Conservation (phyloP, 2,329 filamentous ascomycete species). For the Orbilia oligospora region DNA sequence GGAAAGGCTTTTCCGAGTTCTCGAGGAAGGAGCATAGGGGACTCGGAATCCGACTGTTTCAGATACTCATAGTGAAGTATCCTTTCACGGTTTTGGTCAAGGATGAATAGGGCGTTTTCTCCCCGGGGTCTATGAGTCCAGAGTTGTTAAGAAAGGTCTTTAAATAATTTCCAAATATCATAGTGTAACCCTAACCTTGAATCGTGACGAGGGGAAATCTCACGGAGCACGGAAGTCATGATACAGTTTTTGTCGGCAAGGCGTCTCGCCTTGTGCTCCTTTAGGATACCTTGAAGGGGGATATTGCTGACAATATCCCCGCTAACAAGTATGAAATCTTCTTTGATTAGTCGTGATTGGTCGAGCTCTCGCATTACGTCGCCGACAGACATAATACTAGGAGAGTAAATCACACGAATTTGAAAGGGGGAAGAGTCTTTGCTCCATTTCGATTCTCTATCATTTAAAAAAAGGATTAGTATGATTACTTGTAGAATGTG, state of each 20-base stretch:
- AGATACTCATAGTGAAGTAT: constrained; percentile 97
- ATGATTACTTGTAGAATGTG: not conserved
- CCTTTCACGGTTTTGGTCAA: constrained; percentile 83
- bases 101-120: constrained; percentile 78
- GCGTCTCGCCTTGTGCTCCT: constrained; percentile 83
- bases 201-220: constrained; percentile 80
- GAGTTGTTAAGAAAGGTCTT: not conserved
- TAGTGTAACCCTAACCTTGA: constrained; percentile 75
- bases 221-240: constrained; percentile 93
- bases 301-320: constrained; percentile 94
- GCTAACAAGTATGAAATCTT: constrained; percentile 93
- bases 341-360: constrained; percentile 83
- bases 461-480: not conserved
- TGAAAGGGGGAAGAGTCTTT: constrained; percentile 83
- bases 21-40: constrained; percentile 80
- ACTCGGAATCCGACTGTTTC: constrained; percentile 76
- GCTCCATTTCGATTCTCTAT: constrained; percentile 80
- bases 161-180: not conserved
- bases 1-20: constrained; percentile 80
- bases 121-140: constrained; percentile 55
- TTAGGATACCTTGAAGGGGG: constrained; percentile 82
- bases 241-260: constrained; percentile 91
- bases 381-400: constrained; percentile 85
- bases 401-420: constrained; percentile 82
- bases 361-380: constrained; percentile 96